Percentiles rank a stretch among this genome's conserved stretches.
Conservation (phyloP, 2,329 filamentous ascomycete genomes). For the Ilyonectria destructans region DNA sequence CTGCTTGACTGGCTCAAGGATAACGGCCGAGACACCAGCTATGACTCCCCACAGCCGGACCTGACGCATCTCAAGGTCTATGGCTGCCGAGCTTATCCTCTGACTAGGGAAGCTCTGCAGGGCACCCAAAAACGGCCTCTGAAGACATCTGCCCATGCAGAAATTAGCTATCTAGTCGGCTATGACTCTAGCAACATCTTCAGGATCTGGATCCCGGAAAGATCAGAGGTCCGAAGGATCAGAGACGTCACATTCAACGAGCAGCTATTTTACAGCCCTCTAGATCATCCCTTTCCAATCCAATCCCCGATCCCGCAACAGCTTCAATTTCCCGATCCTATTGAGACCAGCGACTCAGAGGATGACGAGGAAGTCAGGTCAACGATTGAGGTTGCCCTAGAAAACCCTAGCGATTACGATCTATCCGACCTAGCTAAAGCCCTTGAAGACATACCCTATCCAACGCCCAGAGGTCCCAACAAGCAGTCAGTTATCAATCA, state of each 20-base stretch:
- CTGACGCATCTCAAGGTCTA: conserved; percentile 20
- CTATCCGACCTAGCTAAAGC: too few species aligned
- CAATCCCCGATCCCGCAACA: neutral
- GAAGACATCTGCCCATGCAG: conserved; percentile 12
- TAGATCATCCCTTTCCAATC: neutral
- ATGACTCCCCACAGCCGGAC: conserved; percentile 1
- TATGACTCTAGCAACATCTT: conserved; percentile 30
- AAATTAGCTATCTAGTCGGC: conserved; percentile 25
- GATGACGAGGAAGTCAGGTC: neutral
- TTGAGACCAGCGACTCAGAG: conserved; percentile 4
- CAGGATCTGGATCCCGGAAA: conserved; percentile 15
- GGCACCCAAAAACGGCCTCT: conserved; percentile 1
- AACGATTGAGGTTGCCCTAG: too few species aligned
- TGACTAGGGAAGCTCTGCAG: conserved; percentile 19
- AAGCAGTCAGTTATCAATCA: too few species aligned
- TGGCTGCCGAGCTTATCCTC: conserved; percentile 16
- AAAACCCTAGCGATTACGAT: too few species aligned
- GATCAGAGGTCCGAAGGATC: conserved; percentile 5
- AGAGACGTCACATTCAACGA: conserved; percentile 27
- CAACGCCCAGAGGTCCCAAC: too few species aligned
- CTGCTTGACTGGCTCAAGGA: conserved; percentile 18
- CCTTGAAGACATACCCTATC: too few species aligned
- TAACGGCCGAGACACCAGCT: conserved; percentile 11
- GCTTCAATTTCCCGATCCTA: conserved; percentile 11
- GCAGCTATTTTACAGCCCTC: conserved; percentile 18